Base-by-base conservation (phyloP, 331 rosid species). In the Arachis monticola region DNA sequence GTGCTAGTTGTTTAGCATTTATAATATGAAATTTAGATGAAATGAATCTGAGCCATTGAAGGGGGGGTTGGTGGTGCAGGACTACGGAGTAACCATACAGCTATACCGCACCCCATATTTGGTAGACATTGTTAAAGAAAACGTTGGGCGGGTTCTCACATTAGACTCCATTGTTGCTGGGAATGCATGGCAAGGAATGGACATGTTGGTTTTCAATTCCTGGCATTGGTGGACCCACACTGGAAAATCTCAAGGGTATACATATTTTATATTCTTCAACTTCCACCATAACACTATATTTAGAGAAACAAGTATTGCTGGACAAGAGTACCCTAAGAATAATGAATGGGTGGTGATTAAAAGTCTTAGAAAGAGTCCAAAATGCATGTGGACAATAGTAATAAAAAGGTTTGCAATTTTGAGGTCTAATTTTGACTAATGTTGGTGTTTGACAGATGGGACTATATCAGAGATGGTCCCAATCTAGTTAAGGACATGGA, bases 191-290 rank as follows among this genome's bases (percentile, higher is more conserved):
- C 80, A 55, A 62, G 96, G 79, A 30, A 89, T 86, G 89, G 96
- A 94, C 90, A 27, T 94, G 85, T 63, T 94, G 64, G 75, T 94
- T 75, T 94, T 94, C 87, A 92, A 94, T 80, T 81, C 99, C 1
- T 90, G 99, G 97, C 99, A 94, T 64, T 92, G 99, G 99, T 94
- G 99, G 99, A 84, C 78, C 79, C 96, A 94, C 87, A 83, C 57
- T 0, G 99, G 99, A 82, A 38, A 56, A 40, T 78, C 94, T 32
- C 96, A 85, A 10, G 88, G 91, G 99, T 94, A 90, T 5, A 81
- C 5, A 10, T 27, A 27, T 27, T 64, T 22, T 56, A 10, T 66
- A 70, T 48, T 50, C 8, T 69, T 61, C 52, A 40, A 30, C 10
- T 48, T 75, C 30, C 42, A 8, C 38, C 70, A 68, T 22, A 67